A percentile compares a stretch with the other conserved stretches of the same genome.
Conservation (phyloP, 352 stramenopile genomes). For the Globisporangium solare region DNA sequence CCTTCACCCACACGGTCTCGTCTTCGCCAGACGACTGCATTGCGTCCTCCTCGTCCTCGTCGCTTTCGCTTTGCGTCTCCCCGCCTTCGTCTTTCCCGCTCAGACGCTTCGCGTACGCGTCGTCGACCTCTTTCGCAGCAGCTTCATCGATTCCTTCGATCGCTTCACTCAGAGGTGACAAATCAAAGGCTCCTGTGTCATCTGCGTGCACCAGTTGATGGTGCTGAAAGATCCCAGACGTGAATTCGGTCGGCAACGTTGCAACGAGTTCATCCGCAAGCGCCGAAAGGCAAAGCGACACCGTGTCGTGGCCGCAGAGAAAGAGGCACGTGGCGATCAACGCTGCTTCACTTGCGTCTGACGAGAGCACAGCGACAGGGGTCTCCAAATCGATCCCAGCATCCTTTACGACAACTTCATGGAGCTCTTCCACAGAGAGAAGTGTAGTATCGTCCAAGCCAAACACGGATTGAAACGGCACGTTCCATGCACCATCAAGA, state of each 20-base stretch:
- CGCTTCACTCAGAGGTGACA: slow-evolving; percentile 30
- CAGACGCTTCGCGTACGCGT: slow-evolving; percentile 42
- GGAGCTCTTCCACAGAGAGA: slow-evolving; percentile 31
- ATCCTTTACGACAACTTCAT: slow-evolving; percentile 29
- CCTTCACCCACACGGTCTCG: slow-evolving; percentile 44
- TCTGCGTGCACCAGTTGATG: slow-evolving; percentile 37
- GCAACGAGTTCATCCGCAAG: slow-evolving; percentile 39
- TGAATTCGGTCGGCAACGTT: slow-evolving; percentile 31
- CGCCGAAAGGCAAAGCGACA: slow-evolving; percentile 32
- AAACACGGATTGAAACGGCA: slow-evolving; percentile 53
- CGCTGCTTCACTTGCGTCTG: slow-evolving; percentile 45
- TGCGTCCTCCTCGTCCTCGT: slow-evolving; percentile 15
- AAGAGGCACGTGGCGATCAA: slow-evolving; percentile 53
- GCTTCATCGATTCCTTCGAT: slow-evolving; percentile 9
- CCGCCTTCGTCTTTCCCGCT: slow-evolving; percentile 26
- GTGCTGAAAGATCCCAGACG: slow-evolving; percentile 38
- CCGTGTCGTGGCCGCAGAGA: slow-evolving; percentile 26
- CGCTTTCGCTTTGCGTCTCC: slow-evolving; percentile 6
- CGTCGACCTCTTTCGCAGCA: slow-evolving; percentile 23
- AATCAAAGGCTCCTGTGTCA: slow-evolving; percentile 48
- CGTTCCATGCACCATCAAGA: slow-evolving; percentile 38
- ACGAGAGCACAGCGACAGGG: slow-evolving; percentile 40
- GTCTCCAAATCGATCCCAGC: slow-evolving; percentile 33
- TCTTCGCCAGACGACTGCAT: slow-evolving; percentile 18
- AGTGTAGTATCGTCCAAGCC: slow-evolving; percentile 23